A percentile compares a stretch with the other conserved stretches of the same genome.
phyloP scores from a whole-genome alignment of 2,329 filamentous ascomycete genomes.

The Ascochyta clinopodiicola region DNA sequence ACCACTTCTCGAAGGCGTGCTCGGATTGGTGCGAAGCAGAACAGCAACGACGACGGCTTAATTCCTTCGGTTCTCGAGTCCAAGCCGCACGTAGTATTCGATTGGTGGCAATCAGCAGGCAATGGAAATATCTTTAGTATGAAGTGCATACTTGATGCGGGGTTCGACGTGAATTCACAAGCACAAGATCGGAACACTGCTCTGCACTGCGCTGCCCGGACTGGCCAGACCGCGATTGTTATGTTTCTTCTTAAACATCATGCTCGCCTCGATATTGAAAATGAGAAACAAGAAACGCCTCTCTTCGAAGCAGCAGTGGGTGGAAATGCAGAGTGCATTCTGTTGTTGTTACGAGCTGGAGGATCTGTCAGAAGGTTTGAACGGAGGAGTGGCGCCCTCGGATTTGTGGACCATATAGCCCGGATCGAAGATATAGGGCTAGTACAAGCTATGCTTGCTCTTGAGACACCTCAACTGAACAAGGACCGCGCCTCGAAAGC shows the following conservation, averaged over 20 bases:
- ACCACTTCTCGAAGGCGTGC: background rate
- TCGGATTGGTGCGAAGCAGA: too few species aligned
- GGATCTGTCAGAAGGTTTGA: background rate
- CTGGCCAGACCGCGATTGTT: background rate
- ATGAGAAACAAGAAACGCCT: background rate
- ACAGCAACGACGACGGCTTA: background rate
- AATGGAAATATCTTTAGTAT: slow-evolving; percentile 5
- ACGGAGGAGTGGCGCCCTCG: background rate
- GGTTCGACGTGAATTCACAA: background rate
- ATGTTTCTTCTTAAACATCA: slow-evolving; percentile 2
- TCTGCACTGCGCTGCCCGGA: slow-evolving; percentile 20
- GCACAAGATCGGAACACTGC: slow-evolving; percentile 15
- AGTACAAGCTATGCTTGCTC: background rate
- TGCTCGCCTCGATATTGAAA: background rate
- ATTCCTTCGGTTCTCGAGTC: too few species aligned
- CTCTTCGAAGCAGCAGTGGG: slow-evolving; percentile 11
- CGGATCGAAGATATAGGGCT: background rate
- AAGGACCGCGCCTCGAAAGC: background rate
- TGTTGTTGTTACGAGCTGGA: background rate
- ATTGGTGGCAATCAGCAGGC: slow-evolving; percentile 9
- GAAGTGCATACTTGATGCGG: background rate
- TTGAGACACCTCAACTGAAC: background rate
- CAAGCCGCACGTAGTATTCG: background rate
- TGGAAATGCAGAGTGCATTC: background rate
- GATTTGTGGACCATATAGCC: background rate